These are phyloP conservation scores for Scutellaria baicalensis DNA, from an alignment of 257 asterid species.

Conservation along the genomic window DNA sequence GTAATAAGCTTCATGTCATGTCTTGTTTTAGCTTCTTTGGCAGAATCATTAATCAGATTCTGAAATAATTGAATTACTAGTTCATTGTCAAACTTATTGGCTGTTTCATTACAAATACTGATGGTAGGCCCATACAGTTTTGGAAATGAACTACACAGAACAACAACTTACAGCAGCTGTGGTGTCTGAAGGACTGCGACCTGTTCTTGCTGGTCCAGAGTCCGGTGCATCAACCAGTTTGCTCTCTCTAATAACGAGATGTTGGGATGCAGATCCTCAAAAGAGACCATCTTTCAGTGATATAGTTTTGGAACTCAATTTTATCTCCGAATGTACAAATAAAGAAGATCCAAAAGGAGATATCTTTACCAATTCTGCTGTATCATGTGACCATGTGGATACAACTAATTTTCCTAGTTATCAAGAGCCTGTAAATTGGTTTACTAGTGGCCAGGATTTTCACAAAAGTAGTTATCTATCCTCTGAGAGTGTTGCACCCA, in stretches of 20 bases:
- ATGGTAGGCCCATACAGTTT: constrained; percentile 87
- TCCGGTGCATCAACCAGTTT: constrained; percentile 45
- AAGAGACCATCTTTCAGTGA: constrained; percentile 66
- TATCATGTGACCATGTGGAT: constrained; percentile 14
- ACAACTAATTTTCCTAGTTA: constrained; percentile 26
- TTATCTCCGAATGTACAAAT: constrained; percentile 28
- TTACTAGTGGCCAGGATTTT: constrained; percentile 49
- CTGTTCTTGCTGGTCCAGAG: constrained; percentile 59
- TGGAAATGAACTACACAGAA: constrained; percentile 95
- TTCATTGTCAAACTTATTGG: neutral
- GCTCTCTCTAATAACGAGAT: constrained; percentile 57
- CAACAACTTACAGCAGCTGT: constrained; percentile 90
- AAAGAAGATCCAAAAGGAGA: constrained; percentile 17
- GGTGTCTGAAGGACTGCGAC: constrained; percentile 78
- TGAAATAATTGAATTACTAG: neutral
- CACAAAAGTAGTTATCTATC: constrained; percentile 25
- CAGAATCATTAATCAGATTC: neutral
- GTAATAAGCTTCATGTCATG: neutral
- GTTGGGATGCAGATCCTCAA: constrained; percentile 77
- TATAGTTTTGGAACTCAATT: constrained; percentile 55
- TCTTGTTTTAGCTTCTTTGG: neutral
- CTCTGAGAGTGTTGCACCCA: constrained; percentile 23
- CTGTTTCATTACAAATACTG: constrained; percentile 1
- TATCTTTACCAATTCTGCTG: constrained; percentile 7
- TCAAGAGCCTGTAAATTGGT: constrained; percentile 76